Percentiles rank a stretch among this genome's conserved stretches.
Conservation (phyloP, 2,329 filamentous ascomycete species). For the Fusarium sp. region DNA sequence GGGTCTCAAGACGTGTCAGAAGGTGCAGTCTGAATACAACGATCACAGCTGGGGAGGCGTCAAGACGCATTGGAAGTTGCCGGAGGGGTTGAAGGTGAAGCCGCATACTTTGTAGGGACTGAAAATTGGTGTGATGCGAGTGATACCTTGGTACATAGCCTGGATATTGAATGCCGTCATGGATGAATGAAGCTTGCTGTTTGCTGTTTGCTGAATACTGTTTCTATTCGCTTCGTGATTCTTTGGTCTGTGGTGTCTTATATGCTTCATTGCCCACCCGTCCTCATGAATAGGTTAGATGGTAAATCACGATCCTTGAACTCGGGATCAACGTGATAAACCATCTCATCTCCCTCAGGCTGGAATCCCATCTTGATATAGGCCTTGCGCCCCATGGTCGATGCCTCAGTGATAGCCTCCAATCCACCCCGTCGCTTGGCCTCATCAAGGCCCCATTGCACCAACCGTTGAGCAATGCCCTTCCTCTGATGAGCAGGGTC, state of each 20-base stretch:
- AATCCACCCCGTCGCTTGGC: slow-evolving; percentile 54
- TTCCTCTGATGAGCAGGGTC: slow-evolving; percentile 64
- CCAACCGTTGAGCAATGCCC: slow-evolving; percentile 59
- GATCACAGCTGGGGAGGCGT: slow-evolving; percentile 83
- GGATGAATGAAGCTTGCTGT: not conserved
- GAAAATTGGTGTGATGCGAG: not conserved
- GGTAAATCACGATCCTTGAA: slow-evolving; percentile 53
- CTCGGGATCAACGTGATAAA: slow-evolving; percentile 57
- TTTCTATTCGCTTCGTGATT: not conserved
- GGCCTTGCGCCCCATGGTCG: slow-evolving; percentile 59
- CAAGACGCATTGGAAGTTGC: slow-evolving; percentile 70
- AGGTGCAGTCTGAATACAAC: slow-evolving; percentile 76
- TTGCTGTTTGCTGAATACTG: not conserved
- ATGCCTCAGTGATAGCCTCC: slow-evolving; percentile 60
- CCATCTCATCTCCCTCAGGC: slow-evolving; percentile 55
- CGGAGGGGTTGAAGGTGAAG: slow-evolving; percentile 50
- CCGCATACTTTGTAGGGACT: slow-evolving; percentile 29
- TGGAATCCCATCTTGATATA: slow-evolving; percentile 61
- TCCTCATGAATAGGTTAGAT: slow-evolving; percentile 62
- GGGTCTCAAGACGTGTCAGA: slow-evolving; percentile 70
- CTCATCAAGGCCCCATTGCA: slow-evolving; percentile 61
- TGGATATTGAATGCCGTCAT: not conserved
- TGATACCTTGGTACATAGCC: not conserved
- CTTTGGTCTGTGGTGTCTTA: not conserved
- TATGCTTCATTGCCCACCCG: slow-evolving; percentile 32